Conservation (phyloP, 1,139 yeast species). For the Pneumocystis carinii region DNA sequence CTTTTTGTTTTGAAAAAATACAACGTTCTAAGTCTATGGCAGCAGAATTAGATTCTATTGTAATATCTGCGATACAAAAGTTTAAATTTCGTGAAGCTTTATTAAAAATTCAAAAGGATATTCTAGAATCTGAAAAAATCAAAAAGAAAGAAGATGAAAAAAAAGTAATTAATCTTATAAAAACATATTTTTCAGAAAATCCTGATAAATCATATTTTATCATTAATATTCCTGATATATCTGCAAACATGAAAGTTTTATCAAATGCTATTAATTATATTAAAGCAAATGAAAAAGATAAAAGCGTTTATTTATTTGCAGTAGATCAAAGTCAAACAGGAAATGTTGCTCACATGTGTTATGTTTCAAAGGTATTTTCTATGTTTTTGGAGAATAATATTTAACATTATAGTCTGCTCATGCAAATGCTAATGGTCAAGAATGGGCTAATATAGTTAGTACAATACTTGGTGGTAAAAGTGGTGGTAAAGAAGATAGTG, state of each 20-base stretch:
- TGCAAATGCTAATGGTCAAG: conserved; percentile 63
- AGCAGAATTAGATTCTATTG: conserved; percentile 64
- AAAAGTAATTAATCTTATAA: conserved; percentile 66
- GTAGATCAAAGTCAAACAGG: conserved; percentile 40
- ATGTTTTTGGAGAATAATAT: conserved; percentile 13
- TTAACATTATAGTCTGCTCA: background rate
- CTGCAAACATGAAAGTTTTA: conserved; percentile 84
- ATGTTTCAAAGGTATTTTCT: conserved; percentile 59
- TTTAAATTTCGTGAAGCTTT: conserved; percentile 60
- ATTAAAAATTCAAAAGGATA: conserved; percentile 63
- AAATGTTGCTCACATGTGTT: conserved; percentile 92
- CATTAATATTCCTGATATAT: conserved; percentile 45
- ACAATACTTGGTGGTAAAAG: conserved; percentile 84
- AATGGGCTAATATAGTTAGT: conserved; percentile 57
- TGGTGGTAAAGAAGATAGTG: conserved; percentile 94
- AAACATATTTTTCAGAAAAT: conserved; percentile 43
- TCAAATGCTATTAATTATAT: conserved; percentile 80
- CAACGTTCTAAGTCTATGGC: conserved; percentile 67
- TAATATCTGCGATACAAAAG: conserved; percentile 71
- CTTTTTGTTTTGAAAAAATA: conserved; percentile 60
- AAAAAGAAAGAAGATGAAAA: conserved; percentile 80
- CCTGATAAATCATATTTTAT: conserved; percentile 40
- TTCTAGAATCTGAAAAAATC: conserved; percentile 74
- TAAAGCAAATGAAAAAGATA: conserved; percentile 62
- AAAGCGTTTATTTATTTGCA: conserved; percentile 69